Conservation (phyloP, 2,329 filamentous ascomycete genomes). For the Aspergillus thermomutatus region DNA sequence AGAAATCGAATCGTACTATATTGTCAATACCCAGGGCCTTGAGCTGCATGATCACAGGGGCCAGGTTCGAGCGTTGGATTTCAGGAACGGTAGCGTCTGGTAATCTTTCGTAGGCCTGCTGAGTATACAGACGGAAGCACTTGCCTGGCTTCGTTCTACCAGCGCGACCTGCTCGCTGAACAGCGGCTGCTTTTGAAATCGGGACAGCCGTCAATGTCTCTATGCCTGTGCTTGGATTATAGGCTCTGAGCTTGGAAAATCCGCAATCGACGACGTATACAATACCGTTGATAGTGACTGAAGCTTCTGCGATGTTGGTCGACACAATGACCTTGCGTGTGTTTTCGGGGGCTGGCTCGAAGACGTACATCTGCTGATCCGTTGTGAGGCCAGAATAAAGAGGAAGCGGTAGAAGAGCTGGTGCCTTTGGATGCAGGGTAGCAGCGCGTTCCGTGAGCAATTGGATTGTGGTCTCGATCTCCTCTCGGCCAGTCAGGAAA, state of each 20-base stretch:
- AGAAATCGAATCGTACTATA: slow-evolving; percentile 82
- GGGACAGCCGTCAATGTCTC: slow-evolving; percentile 79
- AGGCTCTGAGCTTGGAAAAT: slow-evolving; percentile 85
- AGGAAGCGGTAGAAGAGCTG: slow-evolving; percentile 67
- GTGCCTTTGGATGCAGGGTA: slow-evolving; percentile 58
- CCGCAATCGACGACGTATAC: slow-evolving; percentile 88
- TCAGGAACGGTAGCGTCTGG: slow-evolving; percentile 77
- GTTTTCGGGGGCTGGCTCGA: slow-evolving; percentile 76
- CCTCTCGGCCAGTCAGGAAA: slow-evolving; percentile 88
- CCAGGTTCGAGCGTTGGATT: slow-evolving; percentile 87
- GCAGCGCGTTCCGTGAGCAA: slow-evolving; percentile 69
- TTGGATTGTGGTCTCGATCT: slow-evolving; percentile 82
- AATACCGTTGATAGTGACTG: slow-evolving; percentile 89
- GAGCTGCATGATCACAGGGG: slow-evolving; percentile 82
- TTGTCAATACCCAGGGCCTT: slow-evolving; percentile 96
- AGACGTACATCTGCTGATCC: slow-evolving; percentile 93
- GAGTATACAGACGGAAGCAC: slow-evolving; percentile 89
- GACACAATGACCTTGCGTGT: slow-evolving; percentile 88
- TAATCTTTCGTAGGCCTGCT: slow-evolving; percentile 64
- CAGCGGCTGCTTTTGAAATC: slow-evolving; percentile 88
- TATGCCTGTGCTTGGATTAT: slow-evolving; percentile 79
- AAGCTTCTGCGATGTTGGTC: slow-evolving; percentile 96
- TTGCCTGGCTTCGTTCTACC: slow-evolving; percentile 88
- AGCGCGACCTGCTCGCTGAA: slow-evolving; percentile 83
- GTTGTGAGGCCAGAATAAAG: slow-evolving; percentile 85